phyloP scores from a whole-genome alignment of 345 rosid species.

The Pugionium dolabratum region DNA sequence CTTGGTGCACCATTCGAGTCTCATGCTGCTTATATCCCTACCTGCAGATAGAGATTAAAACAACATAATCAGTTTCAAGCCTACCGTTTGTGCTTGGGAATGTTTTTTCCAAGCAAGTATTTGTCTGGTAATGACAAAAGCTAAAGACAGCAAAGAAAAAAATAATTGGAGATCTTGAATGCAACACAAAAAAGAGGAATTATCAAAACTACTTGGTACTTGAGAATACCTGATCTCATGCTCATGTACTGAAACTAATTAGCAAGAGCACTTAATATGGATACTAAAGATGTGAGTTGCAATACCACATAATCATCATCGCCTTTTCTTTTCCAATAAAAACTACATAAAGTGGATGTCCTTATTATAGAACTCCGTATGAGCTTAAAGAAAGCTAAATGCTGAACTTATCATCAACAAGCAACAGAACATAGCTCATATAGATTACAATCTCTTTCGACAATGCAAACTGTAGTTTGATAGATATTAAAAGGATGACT shows the following conservation, averaged over 20 bases:
- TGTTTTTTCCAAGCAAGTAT: background rate
- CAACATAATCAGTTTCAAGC: background rate
- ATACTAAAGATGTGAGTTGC: background rate
- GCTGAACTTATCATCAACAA: background rate
- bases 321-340: background rate
- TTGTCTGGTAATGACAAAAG: background rate
- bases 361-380: background rate
- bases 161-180: background rate
- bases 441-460: background rate
- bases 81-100: background rate
- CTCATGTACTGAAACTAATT: background rate
- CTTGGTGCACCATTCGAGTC: background rate
- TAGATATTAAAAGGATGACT: too few relatives aligned
- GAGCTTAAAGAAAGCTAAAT: background rate
- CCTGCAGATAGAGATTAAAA: conserved; percentile 3
- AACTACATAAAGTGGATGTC: background rate
- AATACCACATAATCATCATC: background rate
- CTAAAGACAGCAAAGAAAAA: background rate
- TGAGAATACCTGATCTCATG: background rate
- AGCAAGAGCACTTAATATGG: background rate
- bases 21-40: background rate
- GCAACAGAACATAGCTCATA: background rate
- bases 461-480: background rate
- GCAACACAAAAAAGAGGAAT: background rate
- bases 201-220: background rate